phyloP scores from a whole-genome alignment of 2,329 filamentous ascomycete genomes.

The Thielaviopsis populi region DNA sequence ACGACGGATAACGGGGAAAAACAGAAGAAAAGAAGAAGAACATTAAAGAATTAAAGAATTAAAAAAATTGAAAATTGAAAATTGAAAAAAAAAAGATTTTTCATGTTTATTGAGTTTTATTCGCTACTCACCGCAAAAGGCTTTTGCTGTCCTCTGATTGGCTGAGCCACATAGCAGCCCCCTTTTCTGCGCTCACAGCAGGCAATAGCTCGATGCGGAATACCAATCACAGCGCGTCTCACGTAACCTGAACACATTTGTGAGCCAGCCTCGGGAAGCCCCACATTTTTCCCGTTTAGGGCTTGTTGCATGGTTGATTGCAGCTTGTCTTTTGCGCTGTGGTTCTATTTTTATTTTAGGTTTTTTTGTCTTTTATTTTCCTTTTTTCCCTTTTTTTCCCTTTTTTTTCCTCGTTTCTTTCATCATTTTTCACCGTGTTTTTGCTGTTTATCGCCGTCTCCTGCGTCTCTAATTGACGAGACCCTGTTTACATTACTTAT shows the following conservation, averaged over 20 bases:
- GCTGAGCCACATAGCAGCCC: neutral
- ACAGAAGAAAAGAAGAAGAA: no score
- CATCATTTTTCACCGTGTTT: neutral
- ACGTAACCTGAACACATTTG: neutral
- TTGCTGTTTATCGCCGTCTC: neutral
- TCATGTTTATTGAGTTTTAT: no score
- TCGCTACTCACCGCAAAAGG: no score
- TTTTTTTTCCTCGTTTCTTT: neutral
- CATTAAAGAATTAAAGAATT: no score
- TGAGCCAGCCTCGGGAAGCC: neutral
- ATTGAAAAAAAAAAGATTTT: no score
- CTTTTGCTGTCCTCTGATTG: neutral
- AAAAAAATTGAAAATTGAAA: no score
- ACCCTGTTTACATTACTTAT: neutral
- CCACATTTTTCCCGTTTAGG: slow-evolving; percentile 4
- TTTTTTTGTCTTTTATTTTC: slow-evolving; percentile 19
- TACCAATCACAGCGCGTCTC: slow-evolving; percentile 1
- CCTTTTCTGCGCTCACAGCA: neutral
- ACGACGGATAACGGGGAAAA: neutral
- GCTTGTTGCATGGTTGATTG: neutral
- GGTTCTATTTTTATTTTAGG: slow-evolving; percentile 12
- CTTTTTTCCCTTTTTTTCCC: neutral
- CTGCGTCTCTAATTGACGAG: neutral
- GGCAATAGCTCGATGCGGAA: neutral
- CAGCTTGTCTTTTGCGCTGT: slow-evolving; percentile 6